phyloP scores from a whole-genome alignment of 768 basidiomycete species.

The Agrocybe praecox region DNA sequence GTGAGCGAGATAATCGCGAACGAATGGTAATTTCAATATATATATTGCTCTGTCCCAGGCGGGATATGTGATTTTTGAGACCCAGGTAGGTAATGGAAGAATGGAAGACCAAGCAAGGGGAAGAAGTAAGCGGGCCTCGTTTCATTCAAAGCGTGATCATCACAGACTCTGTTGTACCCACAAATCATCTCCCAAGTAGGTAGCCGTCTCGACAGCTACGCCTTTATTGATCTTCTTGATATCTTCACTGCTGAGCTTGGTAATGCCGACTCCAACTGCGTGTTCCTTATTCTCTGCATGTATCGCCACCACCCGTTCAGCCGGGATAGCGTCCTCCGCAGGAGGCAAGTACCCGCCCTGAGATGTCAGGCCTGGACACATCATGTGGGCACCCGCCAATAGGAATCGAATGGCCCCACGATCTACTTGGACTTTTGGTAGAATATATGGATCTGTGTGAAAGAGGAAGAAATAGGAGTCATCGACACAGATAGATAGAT shows the following conservation, averaged over 20 bases:
- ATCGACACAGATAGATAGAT: neutral
- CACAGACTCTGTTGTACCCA: slow-evolving; percentile 73
- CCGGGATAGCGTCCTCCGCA: slow-evolving; percentile 62
- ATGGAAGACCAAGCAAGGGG: neutral
- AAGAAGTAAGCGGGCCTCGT: neutral
- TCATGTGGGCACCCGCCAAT: slow-evolving; percentile 92
- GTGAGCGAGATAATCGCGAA: neutral
- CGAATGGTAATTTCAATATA: neutral
- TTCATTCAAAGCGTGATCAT: slow-evolving; percentile 12
- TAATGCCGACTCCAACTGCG: slow-evolving; percentile 84
- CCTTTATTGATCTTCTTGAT: slow-evolving; percentile 90
- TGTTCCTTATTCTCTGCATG: slow-evolving; percentile 96
- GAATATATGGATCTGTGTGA: slow-evolving; percentile 80
- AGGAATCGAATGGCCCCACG: slow-evolving; percentile 98
- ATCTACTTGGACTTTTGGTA: slow-evolving; percentile 89
- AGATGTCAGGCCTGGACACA: slow-evolving; percentile 96
- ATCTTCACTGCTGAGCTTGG: slow-evolving; percentile 83
- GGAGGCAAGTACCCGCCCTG: slow-evolving; percentile 87
- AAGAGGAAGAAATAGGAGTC: slow-evolving; percentile 5
- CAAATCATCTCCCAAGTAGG: slow-evolving; percentile 86
- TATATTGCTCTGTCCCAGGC: neutral
- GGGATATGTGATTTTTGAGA: neutral
- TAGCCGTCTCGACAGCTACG: slow-evolving; percentile 85
- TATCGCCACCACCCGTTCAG: slow-evolving; percentile 83
- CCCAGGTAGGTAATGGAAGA: neutral